Evolutionary conservation across 768 basidiomycete species (phyloP), one percentile per base, ranked within the genome.

Genomic region (Boletus subcaerulescens): DNA sequence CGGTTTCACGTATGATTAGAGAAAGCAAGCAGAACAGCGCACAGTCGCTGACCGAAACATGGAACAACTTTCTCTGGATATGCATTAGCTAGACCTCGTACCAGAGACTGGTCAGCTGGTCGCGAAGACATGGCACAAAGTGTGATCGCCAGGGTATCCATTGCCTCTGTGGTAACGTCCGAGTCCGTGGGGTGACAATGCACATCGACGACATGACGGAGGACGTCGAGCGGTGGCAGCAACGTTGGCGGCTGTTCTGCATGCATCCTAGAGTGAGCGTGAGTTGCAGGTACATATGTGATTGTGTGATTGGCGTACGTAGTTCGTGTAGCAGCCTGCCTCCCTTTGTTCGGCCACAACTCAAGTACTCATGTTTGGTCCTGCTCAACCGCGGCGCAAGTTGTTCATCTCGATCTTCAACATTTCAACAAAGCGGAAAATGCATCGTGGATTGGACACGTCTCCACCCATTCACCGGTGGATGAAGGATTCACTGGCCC

Each of bases 161-260:
- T 83, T 5, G 78, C 77, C 22, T 74, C 71, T 4, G 71, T 49
- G 9, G 73, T 61, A 38, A 85, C 78, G 1, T 68, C 70, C 11
- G 87, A 80, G 69, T 96, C 94, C 5, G 91, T 93, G 4, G 95
- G 93, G 72, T 98, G 95, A 71, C 91, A 95, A 61, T 98, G 95
- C 0, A 86, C 90, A 66, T 97, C 95, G 50, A 86, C 79, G 53
- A 98, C 74, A 62, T 91, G 91, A 20, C 70, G 73, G 18, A 91
- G 74, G 43, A 93, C 78, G 46, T 64, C 60, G 26, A 61, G 59
- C 3, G 67, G 50, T 32, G 71, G 73, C n/a, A 69, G 63, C 11
- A 53, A 48, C 9, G 36, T 29, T 29, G 43, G 24, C 4, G 43
- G 33, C 22, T 22, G 24, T 14, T 29, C 29, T 40, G 5, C 32